Base-by-base conservation (phyloP, 257 asterid species). In the Gynochthodes officinalis region DNA sequence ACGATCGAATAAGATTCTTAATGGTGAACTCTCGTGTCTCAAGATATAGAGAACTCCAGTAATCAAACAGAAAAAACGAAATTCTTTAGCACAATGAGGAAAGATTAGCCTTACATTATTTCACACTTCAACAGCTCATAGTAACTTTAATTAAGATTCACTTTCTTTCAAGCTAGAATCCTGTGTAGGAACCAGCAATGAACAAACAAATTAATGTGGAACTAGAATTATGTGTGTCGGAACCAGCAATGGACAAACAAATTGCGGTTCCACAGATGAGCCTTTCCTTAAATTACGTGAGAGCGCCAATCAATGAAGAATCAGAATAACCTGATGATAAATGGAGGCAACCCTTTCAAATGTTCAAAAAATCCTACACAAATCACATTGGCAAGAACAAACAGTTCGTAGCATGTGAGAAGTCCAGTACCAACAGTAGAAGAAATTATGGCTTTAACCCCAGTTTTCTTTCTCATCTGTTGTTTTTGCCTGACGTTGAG, bases 381-480 rank as follows among this genome's bases (percentile, higher is more conserved):
- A 48, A 12, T 23, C 52, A 28, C 48, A 25, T 25, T 55, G 25
- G 16, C 2, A 44, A 18, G 25, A 43, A 64, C 37, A 42, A 60
- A 52, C 40, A 66, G 42, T 75, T 11, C 62, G 5, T 15, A 53
- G 21, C 46, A 33, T 53, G 13, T 58, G 39, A 53, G 55, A 70
- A 50, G 19, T 64, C 44, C 25, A n/a, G n/a, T n/a, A n/a, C n/a
- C n/a, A n/a, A n/a, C n/a, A n/a, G n/a, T n/a, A n/a, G n/a, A n/a
- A n/a, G n/a, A n/a, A n/a, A n/a, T n/a, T n/a, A n/a, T n/a, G 18
- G 30, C 42, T 73, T 83, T 60, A 52, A 35, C 49, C 84, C 81
- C 71, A 79, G 77, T 88, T 92, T 83, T 89, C 98, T 84, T 92
- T 86, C 54, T 88, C 96, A 14, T 76, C 77, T 53, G 77, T 76